A percentile compares a stretch with the other conserved stretches of the same genome.
phyloP scores from a whole-genome alignment of 345 rosid genomes.

The Citrus inodora region DNA sequence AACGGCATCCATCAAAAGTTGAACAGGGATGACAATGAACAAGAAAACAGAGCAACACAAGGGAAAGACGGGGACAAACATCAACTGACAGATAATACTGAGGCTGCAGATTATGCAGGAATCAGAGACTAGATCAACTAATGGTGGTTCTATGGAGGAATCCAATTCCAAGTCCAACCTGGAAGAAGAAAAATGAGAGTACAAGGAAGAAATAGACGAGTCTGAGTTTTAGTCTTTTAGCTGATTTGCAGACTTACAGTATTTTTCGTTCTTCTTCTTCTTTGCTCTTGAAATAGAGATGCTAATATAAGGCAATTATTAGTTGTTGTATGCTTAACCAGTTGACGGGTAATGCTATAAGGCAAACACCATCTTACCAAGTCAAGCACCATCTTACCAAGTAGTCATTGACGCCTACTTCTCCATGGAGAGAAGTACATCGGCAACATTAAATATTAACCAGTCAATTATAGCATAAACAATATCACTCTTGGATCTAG shows the following conservation, averaged over 20 bases:
- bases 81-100: conserved; percentile 4
- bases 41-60: conserved; percentile 10
- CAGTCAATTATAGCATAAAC: too few species aligned
- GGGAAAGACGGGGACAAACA: background rate
- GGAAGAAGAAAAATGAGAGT: conserved; percentile 25
- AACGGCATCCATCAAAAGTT: background rate
- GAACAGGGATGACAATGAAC: conserved; percentile 1
- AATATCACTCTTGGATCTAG: background rate
- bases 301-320: background rate
- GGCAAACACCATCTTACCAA: background rate
- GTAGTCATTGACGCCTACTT: background rate
- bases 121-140: conserved; percentile 3
- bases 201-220: conserved; percentile 30
- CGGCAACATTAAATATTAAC: too few species aligned
- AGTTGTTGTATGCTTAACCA: background rate
- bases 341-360: background rate
- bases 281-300: background rate
- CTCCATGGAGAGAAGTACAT: too few species aligned
- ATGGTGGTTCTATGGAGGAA: conserved; percentile 13
- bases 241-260: background rate
- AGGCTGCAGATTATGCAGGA: conserved; percentile 14
- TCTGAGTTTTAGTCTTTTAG: conserved; percentile 42
- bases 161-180: conserved; percentile 6
- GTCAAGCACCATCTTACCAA: background rate
- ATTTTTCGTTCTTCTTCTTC: background rate